Conservation (phyloP, 257 asterid species). For the Rehmannia glutinosa region DNA sequence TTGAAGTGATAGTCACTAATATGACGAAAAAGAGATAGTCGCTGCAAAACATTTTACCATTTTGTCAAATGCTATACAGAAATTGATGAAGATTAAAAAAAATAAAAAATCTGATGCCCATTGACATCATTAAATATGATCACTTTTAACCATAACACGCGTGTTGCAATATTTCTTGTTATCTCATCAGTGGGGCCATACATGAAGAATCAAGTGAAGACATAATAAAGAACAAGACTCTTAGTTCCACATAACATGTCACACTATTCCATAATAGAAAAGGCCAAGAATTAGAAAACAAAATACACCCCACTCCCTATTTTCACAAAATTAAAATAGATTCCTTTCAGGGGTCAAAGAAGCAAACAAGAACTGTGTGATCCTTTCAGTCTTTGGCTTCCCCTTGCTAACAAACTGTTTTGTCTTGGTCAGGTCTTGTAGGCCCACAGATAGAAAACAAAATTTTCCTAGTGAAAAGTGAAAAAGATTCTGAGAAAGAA, state of each 20-base stretch:
- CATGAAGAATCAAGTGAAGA: background rate
- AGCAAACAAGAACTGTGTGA: background rate
- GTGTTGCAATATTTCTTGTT: background rate
- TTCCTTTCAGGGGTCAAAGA: background rate
- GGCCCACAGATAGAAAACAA: no score
- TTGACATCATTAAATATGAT: background rate
- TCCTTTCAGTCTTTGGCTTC: constrained; percentile 10
- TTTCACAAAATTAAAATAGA: background rate
- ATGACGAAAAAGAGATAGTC: no score
- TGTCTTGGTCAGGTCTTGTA: constrained; percentile 15
- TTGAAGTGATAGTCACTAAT: no score
- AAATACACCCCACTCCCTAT: no score
- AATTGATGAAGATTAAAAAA: no score
- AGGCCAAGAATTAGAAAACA: no score
- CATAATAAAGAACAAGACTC: background rate
- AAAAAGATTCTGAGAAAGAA: background rate
- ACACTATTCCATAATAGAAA: background rate
- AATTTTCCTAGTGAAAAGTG: no score
- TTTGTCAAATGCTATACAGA: background rate
- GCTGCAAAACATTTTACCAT: background rate
- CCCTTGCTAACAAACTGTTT: background rate
- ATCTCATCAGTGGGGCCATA: background rate
- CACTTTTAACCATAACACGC: background rate
- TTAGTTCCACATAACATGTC: background rate
- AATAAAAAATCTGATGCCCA: background rate